Evolutionary conservation across 345 rosid genomes (phyloP).

Genomic region (Citrus cavaleriei): DNA sequence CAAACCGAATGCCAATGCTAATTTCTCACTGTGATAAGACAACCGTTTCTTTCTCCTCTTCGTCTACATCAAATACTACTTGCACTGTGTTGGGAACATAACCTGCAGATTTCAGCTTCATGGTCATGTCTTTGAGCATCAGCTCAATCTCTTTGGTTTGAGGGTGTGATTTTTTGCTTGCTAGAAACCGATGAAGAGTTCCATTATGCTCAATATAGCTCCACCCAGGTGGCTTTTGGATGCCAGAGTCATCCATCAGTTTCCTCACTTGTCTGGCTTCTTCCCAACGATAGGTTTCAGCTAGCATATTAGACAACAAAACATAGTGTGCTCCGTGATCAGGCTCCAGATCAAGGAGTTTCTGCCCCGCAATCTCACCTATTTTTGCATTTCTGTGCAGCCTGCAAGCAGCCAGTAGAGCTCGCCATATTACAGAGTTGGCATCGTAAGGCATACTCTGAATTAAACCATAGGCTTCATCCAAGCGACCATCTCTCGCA

Average conservation of each 20-base stretch:
- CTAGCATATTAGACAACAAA: constrained; percentile 34
- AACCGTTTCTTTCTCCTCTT: constrained; percentile 36
- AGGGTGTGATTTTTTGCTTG: constrained; percentile 26
- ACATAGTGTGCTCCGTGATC: constrained; percentile 33
- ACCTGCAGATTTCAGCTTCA: constrained; percentile 29
- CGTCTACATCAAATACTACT: constrained; percentile 38
- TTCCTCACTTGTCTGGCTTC: constrained; percentile 32
- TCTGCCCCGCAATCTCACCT: constrained; percentile 25
- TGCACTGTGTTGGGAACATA: constrained; percentile 23
- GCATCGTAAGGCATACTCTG: constrained; percentile 48
- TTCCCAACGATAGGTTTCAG: constrained; percentile 28
- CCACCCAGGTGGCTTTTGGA: constrained; percentile 38
- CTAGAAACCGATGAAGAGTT: constrained; percentile 22
- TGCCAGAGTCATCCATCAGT: constrained; percentile 30
- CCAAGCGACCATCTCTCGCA: constrained; percentile 48
- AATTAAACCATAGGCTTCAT: constrained; percentile 49
- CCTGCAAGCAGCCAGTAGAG: constrained; percentile 39
- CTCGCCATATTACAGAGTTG: constrained; percentile 46
- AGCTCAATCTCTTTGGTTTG: constrained; percentile 15
- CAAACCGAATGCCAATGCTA: constrained; percentile 38
- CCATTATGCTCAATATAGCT: constrained; percentile 31
- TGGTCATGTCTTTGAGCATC: constrained; percentile 32
- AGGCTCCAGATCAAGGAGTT: constrained; percentile 31
- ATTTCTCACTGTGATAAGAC: constrained; percentile 42
- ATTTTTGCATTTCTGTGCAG: constrained; percentile 28